These are phyloP conservation scores for Ambrosia trifida DNA, from an alignment of 129 eudicot genomes.

Conservation along the genomic window DNA sequence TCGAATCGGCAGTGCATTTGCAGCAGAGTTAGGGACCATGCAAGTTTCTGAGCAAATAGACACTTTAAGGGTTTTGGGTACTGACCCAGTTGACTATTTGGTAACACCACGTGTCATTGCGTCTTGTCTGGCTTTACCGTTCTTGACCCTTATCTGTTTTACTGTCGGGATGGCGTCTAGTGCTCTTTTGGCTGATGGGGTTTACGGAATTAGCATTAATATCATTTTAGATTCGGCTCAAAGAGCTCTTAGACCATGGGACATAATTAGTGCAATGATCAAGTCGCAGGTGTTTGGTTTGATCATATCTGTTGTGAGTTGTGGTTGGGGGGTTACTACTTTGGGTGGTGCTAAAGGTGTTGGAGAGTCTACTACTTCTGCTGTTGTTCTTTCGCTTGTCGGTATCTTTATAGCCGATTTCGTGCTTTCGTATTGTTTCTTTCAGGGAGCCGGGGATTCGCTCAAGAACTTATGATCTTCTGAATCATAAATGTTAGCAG, in stretches of 20 bases:
- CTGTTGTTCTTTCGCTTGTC: conserved; percentile 89
- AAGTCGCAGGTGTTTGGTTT: conserved; percentile 33
- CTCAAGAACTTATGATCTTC: conserved; percentile 53
- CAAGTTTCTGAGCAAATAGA: conserved; percentile 95
- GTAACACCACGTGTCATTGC: conserved; percentile 90
- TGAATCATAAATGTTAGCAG: conserved; percentile 3
- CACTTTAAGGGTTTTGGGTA: conserved; percentile 79
- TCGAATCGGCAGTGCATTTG: conserved; percentile 70
- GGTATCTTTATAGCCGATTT: conserved; percentile 93
- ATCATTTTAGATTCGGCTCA: conserved; percentile 77
- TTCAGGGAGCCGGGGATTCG: conserved; percentile 93
- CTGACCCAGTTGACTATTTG: conserved; percentile 86
- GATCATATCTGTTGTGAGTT: conserved; percentile 22
- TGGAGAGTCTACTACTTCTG: conserved; percentile 95
- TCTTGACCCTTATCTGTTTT: conserved; percentile 46
- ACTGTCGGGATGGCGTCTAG: conserved; percentile 87
- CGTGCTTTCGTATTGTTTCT: conserved; percentile 74
- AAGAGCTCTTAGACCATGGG: conserved; percentile 80
- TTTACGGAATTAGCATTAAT: conserved; percentile 59
- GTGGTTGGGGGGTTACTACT: conserved; percentile 28
- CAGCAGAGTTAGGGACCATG: conserved; percentile 95
- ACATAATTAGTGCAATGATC: conserved; percentile 86
- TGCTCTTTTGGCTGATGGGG: conserved; percentile 82
- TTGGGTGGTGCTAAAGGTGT: conserved; percentile 98
- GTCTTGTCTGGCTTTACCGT: conserved; percentile 53